phyloP scores from a whole-genome alignment of 139 green algal species.

The Chlorella sorokiniana region DNA sequence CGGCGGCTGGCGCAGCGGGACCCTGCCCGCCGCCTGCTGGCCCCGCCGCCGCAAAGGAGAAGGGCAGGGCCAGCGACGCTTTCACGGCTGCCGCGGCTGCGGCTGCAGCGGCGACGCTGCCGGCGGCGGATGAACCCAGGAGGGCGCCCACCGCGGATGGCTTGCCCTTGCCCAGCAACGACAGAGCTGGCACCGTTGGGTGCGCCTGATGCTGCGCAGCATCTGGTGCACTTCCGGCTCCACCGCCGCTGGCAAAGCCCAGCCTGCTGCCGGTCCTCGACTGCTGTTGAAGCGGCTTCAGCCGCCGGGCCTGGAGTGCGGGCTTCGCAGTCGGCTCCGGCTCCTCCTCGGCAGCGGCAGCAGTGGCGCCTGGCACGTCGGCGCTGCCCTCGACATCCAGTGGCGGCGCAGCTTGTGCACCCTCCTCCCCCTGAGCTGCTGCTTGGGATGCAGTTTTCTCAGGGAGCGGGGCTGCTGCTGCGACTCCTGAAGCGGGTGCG shows the following conservation, averaged over 20 bases:
- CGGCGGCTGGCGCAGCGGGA: not conserved
- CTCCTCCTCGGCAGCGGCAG: not conserved
- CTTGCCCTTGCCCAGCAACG: not conserved
- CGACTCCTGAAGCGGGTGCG: slow-evolving; percentile 3
- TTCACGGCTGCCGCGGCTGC: not conserved
- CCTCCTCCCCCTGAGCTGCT: not conserved
- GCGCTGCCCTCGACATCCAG: not conserved
- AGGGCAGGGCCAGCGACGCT: slow-evolving; percentile 16
- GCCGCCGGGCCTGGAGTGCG: not conserved
- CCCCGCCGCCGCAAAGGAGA: not conserved
- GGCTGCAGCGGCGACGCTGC: not conserved
- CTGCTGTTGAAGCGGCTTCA: slow-evolving; percentile 2
- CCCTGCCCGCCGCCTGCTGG: not conserved
- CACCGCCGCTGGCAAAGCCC: not conserved
- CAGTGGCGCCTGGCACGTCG: not conserved
- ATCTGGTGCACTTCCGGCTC: too few relatives aligned
- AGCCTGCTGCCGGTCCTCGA: not conserved
- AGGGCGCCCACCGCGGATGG: not conserved
- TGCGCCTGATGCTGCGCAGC: not conserved
- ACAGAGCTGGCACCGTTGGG: not conserved
- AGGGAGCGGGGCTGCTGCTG: not conserved
- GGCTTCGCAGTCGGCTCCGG: not conserved
- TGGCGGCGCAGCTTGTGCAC: too few relatives aligned
- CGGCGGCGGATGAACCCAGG: not conserved
- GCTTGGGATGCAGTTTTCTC: too few relatives aligned